Evolutionary conservation across 768 basidiomycete genomes (phyloP).

Genomic region (Tulasnella sp.): DNA sequence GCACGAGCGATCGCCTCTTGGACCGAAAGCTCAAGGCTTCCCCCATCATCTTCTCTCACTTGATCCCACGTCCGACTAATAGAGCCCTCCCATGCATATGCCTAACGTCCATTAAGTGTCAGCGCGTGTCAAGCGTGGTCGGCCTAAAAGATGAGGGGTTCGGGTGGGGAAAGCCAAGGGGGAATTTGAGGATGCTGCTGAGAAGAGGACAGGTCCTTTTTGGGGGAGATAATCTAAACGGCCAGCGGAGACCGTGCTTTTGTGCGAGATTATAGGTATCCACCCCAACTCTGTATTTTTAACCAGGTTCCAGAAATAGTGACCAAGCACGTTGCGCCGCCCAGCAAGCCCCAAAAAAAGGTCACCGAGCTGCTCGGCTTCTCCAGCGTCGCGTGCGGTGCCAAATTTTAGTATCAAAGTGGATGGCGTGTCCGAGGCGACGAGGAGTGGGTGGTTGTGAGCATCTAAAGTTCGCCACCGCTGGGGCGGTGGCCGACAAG

Average conservation of each 20-base stretch:
- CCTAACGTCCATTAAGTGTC: conserved; percentile 24
- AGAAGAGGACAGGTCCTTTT: not conserved
- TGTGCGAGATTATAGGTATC: not conserved
- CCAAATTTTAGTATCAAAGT: too few species aligned
- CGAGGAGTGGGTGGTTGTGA: too few species aligned
- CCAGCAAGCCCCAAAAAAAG: not conserved
- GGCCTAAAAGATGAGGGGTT: not conserved
- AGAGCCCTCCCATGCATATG: conserved; percentile 92
- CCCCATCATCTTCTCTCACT: conserved; percentile 91
- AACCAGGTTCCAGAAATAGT: not conserved
- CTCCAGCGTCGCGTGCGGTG: too few species aligned
- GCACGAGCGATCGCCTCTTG: conserved; percentile 84
- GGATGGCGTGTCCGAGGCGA: too few species aligned
- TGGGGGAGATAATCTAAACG: not conserved
- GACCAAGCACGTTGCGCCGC: not conserved
- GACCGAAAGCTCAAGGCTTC: conserved; percentile 85
- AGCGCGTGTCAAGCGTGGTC: not conserved
- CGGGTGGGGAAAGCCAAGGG: not conserved
- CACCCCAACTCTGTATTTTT: not conserved
- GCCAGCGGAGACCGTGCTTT: not conserved
- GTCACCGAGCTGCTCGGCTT: not conserved
- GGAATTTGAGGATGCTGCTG: not conserved
- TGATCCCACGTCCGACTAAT: conserved; percentile 96
- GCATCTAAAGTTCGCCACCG: too few species aligned
- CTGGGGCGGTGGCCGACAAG: too few species aligned